A percentile compares a stretch with the other conserved stretches of the same genome.
Conservation (phyloP, 768 basidiomycete species). For the Tricholoma furcatifolium region DNA sequence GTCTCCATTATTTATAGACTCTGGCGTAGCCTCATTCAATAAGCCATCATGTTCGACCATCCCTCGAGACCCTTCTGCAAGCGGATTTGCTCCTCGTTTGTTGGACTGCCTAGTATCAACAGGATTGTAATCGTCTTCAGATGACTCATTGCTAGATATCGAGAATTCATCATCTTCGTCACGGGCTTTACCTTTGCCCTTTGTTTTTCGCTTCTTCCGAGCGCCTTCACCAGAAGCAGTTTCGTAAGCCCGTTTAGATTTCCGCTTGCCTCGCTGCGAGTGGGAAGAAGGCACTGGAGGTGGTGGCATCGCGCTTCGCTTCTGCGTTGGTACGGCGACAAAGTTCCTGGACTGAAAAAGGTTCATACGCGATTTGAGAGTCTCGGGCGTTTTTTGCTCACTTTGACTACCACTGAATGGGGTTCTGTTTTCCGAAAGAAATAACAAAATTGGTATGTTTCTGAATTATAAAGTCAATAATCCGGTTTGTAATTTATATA, state of each 20-base stretch:
- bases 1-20: conserved; percentile 29
- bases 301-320: conserved; percentile 18
- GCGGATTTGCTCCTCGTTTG: conserved; percentile 2
- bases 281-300: conserved; percentile 19
- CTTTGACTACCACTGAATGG: conserved; percentile 83
- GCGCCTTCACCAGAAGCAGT: conserved; percentile 6
- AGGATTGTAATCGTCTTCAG: conserved; percentile 8
- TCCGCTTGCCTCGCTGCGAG: conserved; percentile 21
- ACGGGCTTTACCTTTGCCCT: conserved; percentile 30
- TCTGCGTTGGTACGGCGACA: conserved; percentile 28
- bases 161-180: conserved; percentile 23
- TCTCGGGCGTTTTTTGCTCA: conserved; percentile 23
- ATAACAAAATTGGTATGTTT: conserved; percentile 88
- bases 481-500: conserved; percentile 1
- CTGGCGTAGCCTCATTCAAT: conserved; percentile 16
- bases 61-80: background rate
- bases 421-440: conserved; percentile 83
- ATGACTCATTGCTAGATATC: conserved; percentile 16
- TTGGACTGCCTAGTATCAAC: conserved; percentile 4
- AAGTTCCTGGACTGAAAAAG: conserved; percentile 37
- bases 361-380: background rate
- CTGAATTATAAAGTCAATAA: conserved; percentile 35
- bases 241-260: conserved; percentile 10
- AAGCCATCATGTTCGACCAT: too few relatives aligned
- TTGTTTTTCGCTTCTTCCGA: conserved; percentile 38